Evolutionary conservation across 805 yeast genomes (phyloP).

Genomic region (Kluyveromyces aestuarii): DNA sequence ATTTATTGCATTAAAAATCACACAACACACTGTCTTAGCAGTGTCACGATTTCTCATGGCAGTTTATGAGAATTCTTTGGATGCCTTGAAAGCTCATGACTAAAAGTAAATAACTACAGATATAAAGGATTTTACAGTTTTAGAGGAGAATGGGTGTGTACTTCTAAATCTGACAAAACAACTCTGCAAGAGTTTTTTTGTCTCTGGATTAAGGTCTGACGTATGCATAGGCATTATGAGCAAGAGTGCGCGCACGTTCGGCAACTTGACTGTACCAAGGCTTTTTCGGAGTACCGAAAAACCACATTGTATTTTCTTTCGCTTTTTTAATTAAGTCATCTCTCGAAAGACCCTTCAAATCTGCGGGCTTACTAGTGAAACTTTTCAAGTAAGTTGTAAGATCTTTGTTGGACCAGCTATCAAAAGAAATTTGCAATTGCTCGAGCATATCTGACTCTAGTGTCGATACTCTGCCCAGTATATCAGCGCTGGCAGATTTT

Average conservation of each 20-base stretch:
- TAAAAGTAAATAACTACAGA: too few relatives aligned
- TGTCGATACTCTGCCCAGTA: constrained; percentile 6
- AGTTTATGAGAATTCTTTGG: background rate
- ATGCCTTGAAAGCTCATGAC: background rate
- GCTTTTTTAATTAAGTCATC: constrained; percentile 33
- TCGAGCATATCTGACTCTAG: constrained; percentile 9
- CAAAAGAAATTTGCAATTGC: constrained; percentile 23
- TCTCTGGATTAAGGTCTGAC: background rate
- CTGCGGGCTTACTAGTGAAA: constrained; percentile 32
- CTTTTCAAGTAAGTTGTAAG: constrained; percentile 32
- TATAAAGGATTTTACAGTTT: background rate
- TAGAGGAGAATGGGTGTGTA: background rate
- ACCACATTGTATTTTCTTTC: constrained; percentile 34
- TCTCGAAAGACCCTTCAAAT: constrained; percentile 11
- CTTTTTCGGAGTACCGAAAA: constrained; percentile 20
- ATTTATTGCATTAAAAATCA: too few relatives aligned
- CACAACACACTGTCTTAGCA: too few relatives aligned
- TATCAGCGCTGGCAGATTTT: constrained; percentile 7
- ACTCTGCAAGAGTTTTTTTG: background rate
- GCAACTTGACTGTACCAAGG: constrained; percentile 22
- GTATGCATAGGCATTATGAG: background rate
- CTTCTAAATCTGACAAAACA: background rate
- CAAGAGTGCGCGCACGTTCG: background rate
- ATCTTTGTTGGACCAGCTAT: constrained; percentile 37
- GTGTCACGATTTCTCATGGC: too few relatives aligned